Evolutionary conservation across 192 early-diverging fungal species (phyloP).

Genomic region (Geosiphon pyriformis): DNA sequence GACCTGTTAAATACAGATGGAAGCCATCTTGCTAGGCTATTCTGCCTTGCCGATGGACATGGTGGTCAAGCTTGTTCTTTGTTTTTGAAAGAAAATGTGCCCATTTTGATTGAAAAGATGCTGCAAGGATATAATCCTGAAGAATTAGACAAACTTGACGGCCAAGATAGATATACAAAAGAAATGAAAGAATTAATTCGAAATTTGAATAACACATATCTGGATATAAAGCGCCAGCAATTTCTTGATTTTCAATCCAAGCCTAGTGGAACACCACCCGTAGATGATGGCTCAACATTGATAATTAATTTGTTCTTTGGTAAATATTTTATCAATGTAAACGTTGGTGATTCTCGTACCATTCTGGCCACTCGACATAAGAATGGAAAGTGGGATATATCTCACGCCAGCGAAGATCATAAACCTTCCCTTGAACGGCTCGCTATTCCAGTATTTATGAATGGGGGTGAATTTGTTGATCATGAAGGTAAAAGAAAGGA

Average conservation of each 20-base stretch:
- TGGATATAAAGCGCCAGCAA: constrained; percentile 45
- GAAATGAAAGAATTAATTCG: constrained; percentile 42
- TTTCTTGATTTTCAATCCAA: constrained; percentile 28
- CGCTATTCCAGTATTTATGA: constrained; percentile 47
- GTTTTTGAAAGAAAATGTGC: constrained; percentile 45
- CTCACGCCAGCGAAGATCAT: constrained; percentile 51
- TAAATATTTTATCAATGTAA: constrained; percentile 50
- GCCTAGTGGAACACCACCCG: constrained; percentile 26
- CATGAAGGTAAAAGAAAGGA: constrained; percentile 50
- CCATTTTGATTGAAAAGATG: constrained; percentile 42
- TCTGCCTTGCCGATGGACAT: constrained; percentile 54
- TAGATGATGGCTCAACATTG: constrained; percentile 51
- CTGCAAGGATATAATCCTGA: constrained; percentile 33
- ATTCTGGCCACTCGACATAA: constrained; percentile 35
- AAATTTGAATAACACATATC: constrained; percentile 45
- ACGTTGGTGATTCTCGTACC: constrained; percentile 53
- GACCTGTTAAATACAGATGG: constrained; percentile 36
- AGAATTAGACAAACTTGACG: constrained; percentile 27
- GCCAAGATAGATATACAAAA: constrained; percentile 39
- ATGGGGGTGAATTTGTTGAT: constrained; percentile 57
- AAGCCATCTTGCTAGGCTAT: constrained; percentile 37
- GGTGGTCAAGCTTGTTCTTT: constrained; percentile 51
- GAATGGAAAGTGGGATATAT: constrained; percentile 48
- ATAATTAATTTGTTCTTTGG: constrained; percentile 53
- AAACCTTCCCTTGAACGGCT: constrained; percentile 54